Evolutionary conservation across 2,329 filamentous ascomycete genomes (phyloP).

Genomic region (Venturia oleaginea): DNA sequence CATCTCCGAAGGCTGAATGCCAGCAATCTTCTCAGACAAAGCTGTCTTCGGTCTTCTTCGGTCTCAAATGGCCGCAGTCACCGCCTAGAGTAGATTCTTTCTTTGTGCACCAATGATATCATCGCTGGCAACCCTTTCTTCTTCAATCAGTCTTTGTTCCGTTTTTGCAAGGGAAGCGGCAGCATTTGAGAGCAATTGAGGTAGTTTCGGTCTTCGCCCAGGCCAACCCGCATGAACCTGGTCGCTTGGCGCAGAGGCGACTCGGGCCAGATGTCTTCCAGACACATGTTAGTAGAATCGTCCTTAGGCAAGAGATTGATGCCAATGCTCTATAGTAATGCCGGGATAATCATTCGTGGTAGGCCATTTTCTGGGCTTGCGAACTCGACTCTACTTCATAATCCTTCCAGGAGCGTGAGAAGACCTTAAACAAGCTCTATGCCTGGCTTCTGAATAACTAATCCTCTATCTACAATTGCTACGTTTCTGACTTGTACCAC

Average conservation of each 20-base stretch:
- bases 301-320: neutral
- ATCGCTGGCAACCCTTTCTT: too few species aligned
- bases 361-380: neutral
- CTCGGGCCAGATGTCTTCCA: neutral
- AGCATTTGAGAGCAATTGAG: constrained; percentile 3
- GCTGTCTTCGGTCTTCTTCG: neutral
- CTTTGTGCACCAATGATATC: too few species aligned
- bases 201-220: neutral
- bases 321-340: neutral
- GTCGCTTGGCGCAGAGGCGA: neutral
- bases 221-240: neutral
- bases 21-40: neutral
- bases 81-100: neutral
- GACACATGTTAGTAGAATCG: neutral
- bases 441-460: neutral
- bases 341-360: neutral
- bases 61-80: too few species aligned
- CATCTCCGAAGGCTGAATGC: neutral
- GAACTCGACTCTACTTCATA: neutral
- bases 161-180: neutral
- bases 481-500: neutral
- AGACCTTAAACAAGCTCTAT: neutral
- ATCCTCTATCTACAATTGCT: neutral
- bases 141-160: neutral
- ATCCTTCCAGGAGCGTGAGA: neutral